Evolutionary conservation across 768 basidiomycete genomes (phyloP).

Genomic region (Serpula lacrymans): DNA sequence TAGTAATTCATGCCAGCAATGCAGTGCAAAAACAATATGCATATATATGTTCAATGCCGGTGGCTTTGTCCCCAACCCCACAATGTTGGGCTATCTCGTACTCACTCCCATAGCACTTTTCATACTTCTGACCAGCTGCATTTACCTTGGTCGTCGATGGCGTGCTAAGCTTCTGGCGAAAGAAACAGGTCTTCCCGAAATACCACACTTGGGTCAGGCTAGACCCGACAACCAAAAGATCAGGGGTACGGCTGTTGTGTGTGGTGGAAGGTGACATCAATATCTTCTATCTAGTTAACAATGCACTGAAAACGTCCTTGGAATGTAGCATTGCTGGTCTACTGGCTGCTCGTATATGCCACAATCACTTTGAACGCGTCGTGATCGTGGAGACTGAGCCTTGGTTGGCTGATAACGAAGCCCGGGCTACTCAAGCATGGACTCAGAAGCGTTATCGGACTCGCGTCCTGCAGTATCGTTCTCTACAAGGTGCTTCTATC

Average conservation of each 20-base stretch:
- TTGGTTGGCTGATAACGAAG: constrained; percentile 13
- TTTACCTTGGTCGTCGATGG: no score
- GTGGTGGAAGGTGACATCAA: constrained; percentile 2
- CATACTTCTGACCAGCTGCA: no score
- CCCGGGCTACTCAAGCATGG: background rate
- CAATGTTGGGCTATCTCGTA: no score
- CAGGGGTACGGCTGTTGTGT: constrained; percentile 1
- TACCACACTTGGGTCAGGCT: background rate
- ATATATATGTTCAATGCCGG: no score
- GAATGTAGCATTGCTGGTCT: constrained; percentile 22
- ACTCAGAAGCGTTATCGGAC: constrained; percentile 8
- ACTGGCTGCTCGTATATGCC: constrained; percentile 21
- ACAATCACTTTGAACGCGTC: constrained; percentile 24
- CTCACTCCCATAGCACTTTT: no score
- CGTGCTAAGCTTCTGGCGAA: no score
- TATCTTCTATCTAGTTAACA: no score
- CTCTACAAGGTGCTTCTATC: constrained; percentile 7
- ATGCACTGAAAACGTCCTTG: no score
- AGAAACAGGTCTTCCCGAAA: constrained; percentile 3
- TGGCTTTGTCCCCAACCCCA: no score
- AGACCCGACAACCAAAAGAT: background rate
- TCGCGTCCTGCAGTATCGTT: constrained; percentile 14
- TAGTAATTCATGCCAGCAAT: no score
- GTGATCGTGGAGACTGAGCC: constrained; percentile 24
- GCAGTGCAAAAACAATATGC: no score